Evolutionary conservation across 306 rosid species (phyloP).

Genomic region (Ormosia semicastrata): DNA sequence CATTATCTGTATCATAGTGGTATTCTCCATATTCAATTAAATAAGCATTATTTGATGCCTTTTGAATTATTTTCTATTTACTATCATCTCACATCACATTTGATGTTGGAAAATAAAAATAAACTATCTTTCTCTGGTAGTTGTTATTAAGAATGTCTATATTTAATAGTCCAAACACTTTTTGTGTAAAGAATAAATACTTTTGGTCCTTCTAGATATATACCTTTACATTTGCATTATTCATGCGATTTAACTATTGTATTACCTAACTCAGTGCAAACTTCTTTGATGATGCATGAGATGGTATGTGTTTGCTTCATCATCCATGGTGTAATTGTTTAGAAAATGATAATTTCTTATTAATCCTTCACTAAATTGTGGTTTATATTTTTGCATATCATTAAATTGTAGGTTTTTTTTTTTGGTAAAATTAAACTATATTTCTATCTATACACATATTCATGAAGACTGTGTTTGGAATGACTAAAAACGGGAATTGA

Average conservation of each 20-base stretch:
- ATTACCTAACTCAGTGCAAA: not conserved
- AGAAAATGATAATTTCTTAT: constrained; percentile 3
- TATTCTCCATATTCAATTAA: not conserved
- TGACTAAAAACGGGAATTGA: no score
- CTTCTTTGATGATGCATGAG: constrained; percentile 16
- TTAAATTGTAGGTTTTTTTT: not conserved
- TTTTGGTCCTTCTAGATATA: not conserved
- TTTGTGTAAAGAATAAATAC: not conserved
- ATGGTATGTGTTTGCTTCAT: not conserved
- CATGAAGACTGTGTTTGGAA: no score
- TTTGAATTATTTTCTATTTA: not conserved
- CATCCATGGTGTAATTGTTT: constrained; percentile 13
- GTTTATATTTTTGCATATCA: no score
- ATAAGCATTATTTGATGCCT: not conserved
- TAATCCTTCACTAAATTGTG: not conserved
- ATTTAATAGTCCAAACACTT: not conserved
- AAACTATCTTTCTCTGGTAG: not conserved
- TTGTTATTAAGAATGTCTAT: not conserved
- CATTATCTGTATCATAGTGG: not conserved
- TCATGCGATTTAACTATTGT: not conserved
- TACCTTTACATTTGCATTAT: not conserved
- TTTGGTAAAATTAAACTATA: not conserved
- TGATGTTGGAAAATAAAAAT: not conserved
- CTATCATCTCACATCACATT: not conserved
- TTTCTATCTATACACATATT: no score